phyloP scores from a whole-genome alignment of 2,329 filamentous ascomycete species.

The Nannizziopsis arthrosporioides region DNA sequence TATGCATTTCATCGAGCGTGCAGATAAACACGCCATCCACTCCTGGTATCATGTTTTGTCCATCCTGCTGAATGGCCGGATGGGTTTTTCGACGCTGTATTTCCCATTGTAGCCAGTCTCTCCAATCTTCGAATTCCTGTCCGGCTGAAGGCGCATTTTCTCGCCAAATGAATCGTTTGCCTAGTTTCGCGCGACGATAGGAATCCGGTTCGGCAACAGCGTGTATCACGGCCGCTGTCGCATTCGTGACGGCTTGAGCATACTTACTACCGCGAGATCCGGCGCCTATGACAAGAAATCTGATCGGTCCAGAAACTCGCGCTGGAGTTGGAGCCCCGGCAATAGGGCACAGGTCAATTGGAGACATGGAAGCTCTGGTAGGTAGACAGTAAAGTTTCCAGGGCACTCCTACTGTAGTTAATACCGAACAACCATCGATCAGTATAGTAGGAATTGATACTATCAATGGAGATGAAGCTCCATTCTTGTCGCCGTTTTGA shows the following conservation, averaged over 20 bases:
- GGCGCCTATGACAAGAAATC: constrained; percentile 70
- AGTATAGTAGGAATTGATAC: too few species aligned
- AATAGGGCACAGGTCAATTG: neutral
- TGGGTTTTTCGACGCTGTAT: constrained; percentile 45
- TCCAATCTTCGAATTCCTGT: constrained; percentile 63
- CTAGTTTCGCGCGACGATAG: constrained; percentile 64
- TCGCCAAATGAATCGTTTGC: constrained; percentile 62
- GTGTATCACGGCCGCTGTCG: constrained; percentile 56
- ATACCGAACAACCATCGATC: too few species aligned
- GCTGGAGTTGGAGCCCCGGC: neutral
- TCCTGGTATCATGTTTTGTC: constrained; percentile 31
- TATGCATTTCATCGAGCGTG: constrained; percentile 81
- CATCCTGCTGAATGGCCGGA: constrained; percentile 38
- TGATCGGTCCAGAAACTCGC: constrained; percentile 30
- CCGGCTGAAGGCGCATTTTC: constrained; percentile 41
- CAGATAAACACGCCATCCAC: constrained; percentile 59
- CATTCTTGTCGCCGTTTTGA: too few species aligned
- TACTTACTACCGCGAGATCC: constrained; percentile 69
- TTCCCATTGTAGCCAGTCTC: constrained; percentile 65
- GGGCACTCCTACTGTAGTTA: too few species aligned
- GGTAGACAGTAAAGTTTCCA: too few species aligned
- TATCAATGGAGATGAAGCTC: too few species aligned
- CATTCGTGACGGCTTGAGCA: constrained; percentile 53
- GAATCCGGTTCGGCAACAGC: constrained; percentile 71
- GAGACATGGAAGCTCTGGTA: neutral